A percentile compares a stretch with the other conserved stretches of the same genome.
Evolutionary conservation across 2,329 filamentous ascomycete species (phyloP).

Genomic region (Curvularia sp.): DNA sequence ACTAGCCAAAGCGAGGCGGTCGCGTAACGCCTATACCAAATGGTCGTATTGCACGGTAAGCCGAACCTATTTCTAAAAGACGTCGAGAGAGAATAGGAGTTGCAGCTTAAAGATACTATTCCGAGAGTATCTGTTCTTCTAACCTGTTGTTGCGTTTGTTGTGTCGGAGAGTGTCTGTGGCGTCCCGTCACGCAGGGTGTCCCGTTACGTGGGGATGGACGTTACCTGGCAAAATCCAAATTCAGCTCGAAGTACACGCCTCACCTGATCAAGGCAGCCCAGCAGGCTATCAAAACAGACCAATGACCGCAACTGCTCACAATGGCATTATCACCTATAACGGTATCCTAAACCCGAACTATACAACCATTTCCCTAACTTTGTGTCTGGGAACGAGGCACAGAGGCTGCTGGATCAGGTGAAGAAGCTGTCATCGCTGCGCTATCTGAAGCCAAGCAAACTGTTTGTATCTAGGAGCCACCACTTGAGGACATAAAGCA

Average conservation of each 20-base stretch:
- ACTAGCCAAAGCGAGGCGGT: too few species aligned
- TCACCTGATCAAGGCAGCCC: not conserved
- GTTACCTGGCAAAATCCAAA: not conserved
- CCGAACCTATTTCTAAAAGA: too few species aligned
- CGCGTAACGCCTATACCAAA: too few species aligned
- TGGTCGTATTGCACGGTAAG: too few species aligned
- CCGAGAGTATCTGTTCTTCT: too few species aligned
- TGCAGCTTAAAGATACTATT: too few species aligned
- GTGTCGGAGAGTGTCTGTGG: too few species aligned
- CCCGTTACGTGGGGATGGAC: too few species aligned
- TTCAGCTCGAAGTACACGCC: not conserved
- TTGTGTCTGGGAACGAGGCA: not conserved
- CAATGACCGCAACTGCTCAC: not conserved
- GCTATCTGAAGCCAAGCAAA: not conserved
- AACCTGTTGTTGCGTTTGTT: too few species aligned
- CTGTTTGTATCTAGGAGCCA: not conserved
- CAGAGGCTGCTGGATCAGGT: not conserved
- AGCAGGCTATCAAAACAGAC: not conserved
- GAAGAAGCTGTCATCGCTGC: not conserved
- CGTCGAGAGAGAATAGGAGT: too few species aligned
- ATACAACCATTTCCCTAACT: not conserved
- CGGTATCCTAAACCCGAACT: slow-evolving; percentile 2
- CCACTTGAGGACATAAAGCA: not conserved
- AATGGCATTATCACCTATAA: not conserved
- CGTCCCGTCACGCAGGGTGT: too few species aligned